A percentile compares a stretch with the other conserved stretches of the same genome.
Conservation (phyloP, 2,329 filamentous ascomycete species). For the Colletotrichum eleusines region DNA sequence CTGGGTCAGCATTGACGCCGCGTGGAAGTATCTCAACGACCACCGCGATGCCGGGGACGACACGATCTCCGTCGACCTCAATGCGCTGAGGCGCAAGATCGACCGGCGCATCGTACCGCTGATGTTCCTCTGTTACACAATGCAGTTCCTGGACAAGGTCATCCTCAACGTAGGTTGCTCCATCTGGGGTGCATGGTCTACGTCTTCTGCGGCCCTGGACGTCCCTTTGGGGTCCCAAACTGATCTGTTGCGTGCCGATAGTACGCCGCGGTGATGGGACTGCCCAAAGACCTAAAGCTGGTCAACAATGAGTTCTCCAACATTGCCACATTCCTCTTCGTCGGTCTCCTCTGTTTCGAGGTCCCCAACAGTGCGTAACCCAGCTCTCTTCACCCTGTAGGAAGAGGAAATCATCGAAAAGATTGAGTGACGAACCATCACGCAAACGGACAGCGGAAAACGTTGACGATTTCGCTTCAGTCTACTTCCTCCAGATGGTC, state of each 20-base stretch:
- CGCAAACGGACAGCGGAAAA: background rate
- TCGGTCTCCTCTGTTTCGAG: conserved; percentile 70
- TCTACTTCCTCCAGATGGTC: conserved; percentile 69
- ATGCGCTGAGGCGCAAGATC: conserved; percentile 64
- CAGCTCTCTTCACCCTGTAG: conserved; percentile 36
- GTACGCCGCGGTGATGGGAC: conserved; percentile 76
- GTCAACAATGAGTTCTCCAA: conserved; percentile 72
- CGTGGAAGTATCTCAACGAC: conserved; percentile 59
- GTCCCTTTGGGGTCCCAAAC: background rate
- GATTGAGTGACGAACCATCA: background rate
- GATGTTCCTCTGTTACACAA: conserved; percentile 72
- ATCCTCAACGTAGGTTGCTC: conserved; percentile 66
- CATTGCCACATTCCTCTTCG: conserved; percentile 72
- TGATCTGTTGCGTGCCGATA: conserved; percentile 47
- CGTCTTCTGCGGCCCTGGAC: background rate
- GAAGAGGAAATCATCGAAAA: background rate
- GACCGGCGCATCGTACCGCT: conserved; percentile 71
- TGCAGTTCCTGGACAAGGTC: conserved; percentile 75
- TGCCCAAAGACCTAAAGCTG: conserved; percentile 66
- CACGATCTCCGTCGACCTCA: conserved; percentile 55
- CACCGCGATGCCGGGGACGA: conserved; percentile 54
- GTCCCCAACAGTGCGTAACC: conserved; percentile 64
- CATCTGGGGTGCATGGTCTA: background rate
- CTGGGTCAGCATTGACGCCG: conserved; percentile 54
- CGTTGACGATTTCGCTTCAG: conserved; percentile 46